Conservation (phyloP, 2,329 filamentous ascomycete genomes). For the Leptographium lundbergii region DNA sequence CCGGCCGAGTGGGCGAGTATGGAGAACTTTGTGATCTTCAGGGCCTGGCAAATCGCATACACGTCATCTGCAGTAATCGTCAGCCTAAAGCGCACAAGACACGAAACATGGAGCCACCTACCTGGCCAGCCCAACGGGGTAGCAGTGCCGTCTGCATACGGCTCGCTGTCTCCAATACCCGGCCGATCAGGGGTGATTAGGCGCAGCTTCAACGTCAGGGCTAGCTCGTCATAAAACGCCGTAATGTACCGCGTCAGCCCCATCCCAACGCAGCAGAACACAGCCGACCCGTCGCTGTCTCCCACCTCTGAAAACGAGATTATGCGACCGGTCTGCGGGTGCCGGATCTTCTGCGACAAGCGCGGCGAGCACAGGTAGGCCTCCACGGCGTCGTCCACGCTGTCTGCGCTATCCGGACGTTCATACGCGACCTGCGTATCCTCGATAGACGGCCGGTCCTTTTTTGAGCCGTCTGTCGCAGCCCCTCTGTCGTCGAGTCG, state of each 20-base stretch:
- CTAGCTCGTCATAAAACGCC: constrained; percentile 93
- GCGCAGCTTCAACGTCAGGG: constrained; percentile 72
- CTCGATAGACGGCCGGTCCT: constrained; percentile 2
- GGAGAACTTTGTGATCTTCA: constrained; percentile 92
- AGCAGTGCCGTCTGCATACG: constrained; percentile 67
- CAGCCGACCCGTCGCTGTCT: constrained; percentile 77
- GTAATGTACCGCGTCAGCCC: constrained; percentile 91
- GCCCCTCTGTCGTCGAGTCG: constrained; percentile 22
- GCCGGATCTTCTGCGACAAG: constrained; percentile 74
- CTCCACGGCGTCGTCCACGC: constrained; percentile 77
- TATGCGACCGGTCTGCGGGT: constrained; percentile 72
- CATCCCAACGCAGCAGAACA: constrained; percentile 97
- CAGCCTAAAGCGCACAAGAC: constrained; percentile 11
- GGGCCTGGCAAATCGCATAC: constrained; percentile 78
- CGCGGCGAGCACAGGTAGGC: constrained; percentile 73
- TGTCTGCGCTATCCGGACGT: constrained; percentile 67
- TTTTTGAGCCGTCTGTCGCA: constrained; percentile 22
- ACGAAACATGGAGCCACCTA: constrained; percentile 29
- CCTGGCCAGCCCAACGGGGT: constrained; percentile 91
- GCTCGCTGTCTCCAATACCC: constrained; percentile 83
- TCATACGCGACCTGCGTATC: constrained; percentile 43
- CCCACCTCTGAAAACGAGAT: constrained; percentile 97
- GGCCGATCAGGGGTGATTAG: constrained; percentile 90
- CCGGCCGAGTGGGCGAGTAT: constrained; percentile 92
- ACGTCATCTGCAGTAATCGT: constrained; percentile 51